phyloP scores from a whole-genome alignment of 805 yeast genomes.

The Lipomyces orientalis region DNA sequence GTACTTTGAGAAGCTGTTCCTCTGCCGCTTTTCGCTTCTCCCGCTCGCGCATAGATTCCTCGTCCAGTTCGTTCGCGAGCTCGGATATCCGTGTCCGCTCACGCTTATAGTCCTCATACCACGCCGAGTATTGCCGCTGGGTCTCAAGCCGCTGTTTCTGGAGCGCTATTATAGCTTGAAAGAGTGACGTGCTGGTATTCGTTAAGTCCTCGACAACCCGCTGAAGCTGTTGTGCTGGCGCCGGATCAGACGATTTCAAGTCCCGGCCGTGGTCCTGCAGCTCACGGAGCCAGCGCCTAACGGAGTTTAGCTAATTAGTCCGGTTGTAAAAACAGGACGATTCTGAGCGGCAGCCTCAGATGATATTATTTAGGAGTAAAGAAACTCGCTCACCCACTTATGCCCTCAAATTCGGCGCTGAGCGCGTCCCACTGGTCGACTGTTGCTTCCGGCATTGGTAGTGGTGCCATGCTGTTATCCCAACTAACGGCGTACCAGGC shows the following conservation, averaged over 20 bases:
- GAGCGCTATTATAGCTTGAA: conserved; percentile 26
- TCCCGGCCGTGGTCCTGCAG: background rate
- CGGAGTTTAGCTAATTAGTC: conserved; percentile 1
- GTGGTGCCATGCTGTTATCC: conserved; percentile 17
- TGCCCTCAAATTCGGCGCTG: conserved; percentile 29
- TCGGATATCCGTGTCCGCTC: conserved; percentile 26
- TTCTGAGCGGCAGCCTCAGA: no score
- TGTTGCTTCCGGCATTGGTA: conserved; percentile 14
- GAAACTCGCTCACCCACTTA: conserved; percentile 17
- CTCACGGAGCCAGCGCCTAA: conserved; percentile 28
- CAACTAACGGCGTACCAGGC: background rate
- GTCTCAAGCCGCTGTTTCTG: conserved; percentile 32
- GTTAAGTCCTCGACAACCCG: conserved; percentile 19
- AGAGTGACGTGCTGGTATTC: conserved; percentile 27
- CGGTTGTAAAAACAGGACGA: background rate
- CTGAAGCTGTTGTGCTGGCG: conserved; percentile 21
- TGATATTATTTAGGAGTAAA: background rate
- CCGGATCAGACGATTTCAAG: conserved; percentile 27
- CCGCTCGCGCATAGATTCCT: conserved; percentile 18
- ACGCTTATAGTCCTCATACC: conserved; percentile 23
- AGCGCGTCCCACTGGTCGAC: conserved; percentile 27
- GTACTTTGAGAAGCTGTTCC: conserved; percentile 2
- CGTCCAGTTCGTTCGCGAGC: conserved; percentile 27
- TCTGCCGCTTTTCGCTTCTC: conserved; percentile 12
- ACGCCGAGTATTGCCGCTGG: conserved; percentile 23